Conservation (phyloP, 192 early-diverging fungal species). For the Haplosporangium gracile region DNA sequence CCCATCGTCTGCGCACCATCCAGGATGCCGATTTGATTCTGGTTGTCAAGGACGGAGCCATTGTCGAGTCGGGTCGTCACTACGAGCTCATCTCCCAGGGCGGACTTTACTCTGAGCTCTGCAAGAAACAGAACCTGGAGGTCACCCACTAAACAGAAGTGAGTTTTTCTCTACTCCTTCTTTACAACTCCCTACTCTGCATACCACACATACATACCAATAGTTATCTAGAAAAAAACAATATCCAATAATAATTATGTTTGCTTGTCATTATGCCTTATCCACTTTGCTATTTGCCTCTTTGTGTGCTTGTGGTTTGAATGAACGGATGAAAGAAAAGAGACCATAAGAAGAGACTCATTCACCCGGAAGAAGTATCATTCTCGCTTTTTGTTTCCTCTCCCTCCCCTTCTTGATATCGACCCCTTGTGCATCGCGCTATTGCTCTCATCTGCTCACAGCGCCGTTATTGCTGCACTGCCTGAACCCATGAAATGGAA, state of each 20-base stretch:
- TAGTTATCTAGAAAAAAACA: not conserved
- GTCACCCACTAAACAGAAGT: conserved; percentile 43
- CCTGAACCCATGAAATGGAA: no score
- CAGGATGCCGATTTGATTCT: conserved; percentile 90
- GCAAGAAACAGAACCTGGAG: conserved; percentile 74
- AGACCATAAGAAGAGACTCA: no score
- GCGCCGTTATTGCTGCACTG: no score
- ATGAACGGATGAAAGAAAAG: not conserved
- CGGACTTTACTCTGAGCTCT: conserved; percentile 73
- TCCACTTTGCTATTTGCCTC: not conserved
- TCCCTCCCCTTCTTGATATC: no score
- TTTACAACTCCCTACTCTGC: conserved; percentile 1
- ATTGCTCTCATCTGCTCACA: no score
- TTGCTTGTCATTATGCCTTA: not conserved
- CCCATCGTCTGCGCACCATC: conserved; percentile 88
- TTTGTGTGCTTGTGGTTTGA: not conserved
- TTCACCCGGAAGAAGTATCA: no score
- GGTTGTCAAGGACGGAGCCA: conserved; percentile 78
- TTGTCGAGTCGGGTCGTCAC: conserved; percentile 83
- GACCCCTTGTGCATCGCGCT: no score
- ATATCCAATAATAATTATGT: conserved; percentile 8
- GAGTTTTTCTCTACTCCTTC: not conserved
- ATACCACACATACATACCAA: not conserved
- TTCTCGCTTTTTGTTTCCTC: no score
- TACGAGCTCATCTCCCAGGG: conserved; percentile 74